phyloP scores from a whole-genome alignment of 2,329 filamentous ascomycete species.

The Cucurbitaria berberidis region DNA sequence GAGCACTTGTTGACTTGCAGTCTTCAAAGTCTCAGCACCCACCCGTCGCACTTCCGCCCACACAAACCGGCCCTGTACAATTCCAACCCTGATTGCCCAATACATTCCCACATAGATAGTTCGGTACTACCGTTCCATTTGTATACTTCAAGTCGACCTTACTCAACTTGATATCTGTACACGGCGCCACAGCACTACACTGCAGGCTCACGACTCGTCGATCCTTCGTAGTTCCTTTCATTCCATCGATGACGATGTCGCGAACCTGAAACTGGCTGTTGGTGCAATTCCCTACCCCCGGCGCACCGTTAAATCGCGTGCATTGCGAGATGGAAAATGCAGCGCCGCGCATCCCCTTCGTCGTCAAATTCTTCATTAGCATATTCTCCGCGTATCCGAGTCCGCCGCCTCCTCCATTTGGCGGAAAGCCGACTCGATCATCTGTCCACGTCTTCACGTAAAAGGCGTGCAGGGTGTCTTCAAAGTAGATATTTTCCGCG shows the following conservation, averaged over 20 bases:
- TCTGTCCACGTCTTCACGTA: constrained; percentile 68
- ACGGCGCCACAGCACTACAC: constrained; percentile 37
- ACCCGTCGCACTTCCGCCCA: constrained; percentile 25
- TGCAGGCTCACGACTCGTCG: constrained; percentile 28
- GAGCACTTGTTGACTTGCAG: too few species aligned
- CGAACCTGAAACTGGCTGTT: constrained; percentile 51
- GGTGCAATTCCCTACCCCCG: constrained; percentile 46
- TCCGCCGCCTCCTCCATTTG: constrained; percentile 65
- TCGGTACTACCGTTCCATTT: constrained; percentile 17
- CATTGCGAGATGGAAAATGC: constrained; percentile 51
- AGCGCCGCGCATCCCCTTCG: constrained; percentile 32
- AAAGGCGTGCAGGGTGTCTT: constrained; percentile 56
- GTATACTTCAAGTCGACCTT: constrained; percentile 22
- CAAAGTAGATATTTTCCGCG: constrained; percentile 55
- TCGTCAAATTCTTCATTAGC: constrained; percentile 44
- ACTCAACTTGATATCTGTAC: constrained; percentile 24
- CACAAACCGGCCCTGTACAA: constrained; percentile 28
- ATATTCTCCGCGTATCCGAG: constrained; percentile 53
- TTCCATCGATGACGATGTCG: constrained; percentile 39
- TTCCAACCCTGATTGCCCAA: constrained; percentile 21
- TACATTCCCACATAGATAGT: constrained; percentile 31
- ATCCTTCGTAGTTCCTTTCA: constrained; percentile 37
- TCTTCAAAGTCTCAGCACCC: constrained; percentile 15
- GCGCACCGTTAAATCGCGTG: constrained; percentile 46
- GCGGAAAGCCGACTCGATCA: constrained; percentile 57